Evolutionary conservation across 2,329 filamentous ascomycete species (phyloP).

Genomic region (Ophiostoma sp.): DNA sequence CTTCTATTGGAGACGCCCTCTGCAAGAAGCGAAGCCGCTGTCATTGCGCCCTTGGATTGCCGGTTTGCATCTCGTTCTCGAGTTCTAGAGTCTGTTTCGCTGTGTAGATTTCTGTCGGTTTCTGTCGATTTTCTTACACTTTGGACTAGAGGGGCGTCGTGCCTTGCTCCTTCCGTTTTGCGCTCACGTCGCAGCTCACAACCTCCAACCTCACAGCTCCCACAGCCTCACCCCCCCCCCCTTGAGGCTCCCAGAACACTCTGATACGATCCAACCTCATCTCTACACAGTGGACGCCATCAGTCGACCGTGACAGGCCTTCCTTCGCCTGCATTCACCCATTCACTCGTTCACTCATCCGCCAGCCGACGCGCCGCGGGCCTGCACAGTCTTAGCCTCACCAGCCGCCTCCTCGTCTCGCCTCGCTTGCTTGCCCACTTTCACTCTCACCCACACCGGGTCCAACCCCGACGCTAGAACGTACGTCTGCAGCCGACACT

Average conservation of each 20-base stretch:
- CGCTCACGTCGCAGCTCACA: neutral
- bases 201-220: neutral
- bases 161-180: neutral
- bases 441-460: neutral
- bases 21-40: neutral
- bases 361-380: neutral
- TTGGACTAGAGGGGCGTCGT: constrained; percentile 2
- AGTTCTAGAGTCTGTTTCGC: neutral
- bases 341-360: neutral
- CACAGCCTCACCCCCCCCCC: neutral
- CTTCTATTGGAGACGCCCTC: neutral
- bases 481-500: neutral
- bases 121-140: neutral
- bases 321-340: too few species aligned
- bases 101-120: constrained; percentile 10
- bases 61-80: neutral
- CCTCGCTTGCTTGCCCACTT: neutral
- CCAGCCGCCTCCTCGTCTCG: neutral
- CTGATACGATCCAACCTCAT: too few species aligned
- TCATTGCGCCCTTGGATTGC: neutral
- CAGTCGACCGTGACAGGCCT: too few species aligned
- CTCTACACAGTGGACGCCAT: too few species aligned
- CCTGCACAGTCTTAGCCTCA: neutral
- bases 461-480: neutral
- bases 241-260: neutral